Conservation (phyloP, 108 stramenopile species). For the Parietichytrium sp. region DNA sequence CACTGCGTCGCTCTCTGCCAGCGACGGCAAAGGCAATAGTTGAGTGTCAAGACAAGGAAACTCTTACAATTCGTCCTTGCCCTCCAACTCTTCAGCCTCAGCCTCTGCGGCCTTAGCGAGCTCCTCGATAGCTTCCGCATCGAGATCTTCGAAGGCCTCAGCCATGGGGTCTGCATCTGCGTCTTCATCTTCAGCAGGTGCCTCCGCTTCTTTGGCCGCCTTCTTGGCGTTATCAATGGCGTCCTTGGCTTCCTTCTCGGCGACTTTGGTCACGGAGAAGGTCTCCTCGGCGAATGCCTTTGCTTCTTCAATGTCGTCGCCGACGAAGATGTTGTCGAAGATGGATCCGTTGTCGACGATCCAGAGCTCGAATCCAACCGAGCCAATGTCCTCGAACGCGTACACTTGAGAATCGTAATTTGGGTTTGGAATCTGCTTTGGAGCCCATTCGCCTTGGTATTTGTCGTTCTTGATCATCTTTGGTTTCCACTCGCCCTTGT, state of each 20-base stretch:
- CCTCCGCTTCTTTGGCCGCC: constrained; percentile 48
- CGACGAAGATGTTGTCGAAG: constrained; percentile 98
- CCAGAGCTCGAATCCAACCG: constrained; percentile 99
- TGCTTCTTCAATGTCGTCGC: constrained; percentile 93
- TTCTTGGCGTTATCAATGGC: constrained; percentile 62
- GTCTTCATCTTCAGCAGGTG: constrained; percentile 52
- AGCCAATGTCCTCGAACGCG: constrained; percentile 56
- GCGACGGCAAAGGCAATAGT: too few species aligned
- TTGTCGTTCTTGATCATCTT: constrained; percentile 94
- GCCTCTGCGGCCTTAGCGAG: background rate
- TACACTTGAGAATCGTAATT: constrained; percentile 57
- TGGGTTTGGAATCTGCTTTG: constrained; percentile 61
- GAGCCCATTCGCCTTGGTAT: constrained; percentile 75
- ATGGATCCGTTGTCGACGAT: constrained; percentile 94
- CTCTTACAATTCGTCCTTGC: constrained; percentile 17
- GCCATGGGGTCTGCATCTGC: too few species aligned
- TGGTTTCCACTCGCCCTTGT: constrained; percentile 89
- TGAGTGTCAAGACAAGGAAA: too few species aligned
- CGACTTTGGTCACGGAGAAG: constrained; percentile 92
- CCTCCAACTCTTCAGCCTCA: constrained; percentile 17
- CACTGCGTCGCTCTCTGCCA: too few species aligned
- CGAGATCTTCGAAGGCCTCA: too few species aligned
- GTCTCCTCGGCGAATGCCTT: constrained; percentile 90
- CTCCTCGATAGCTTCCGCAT: too few species aligned
- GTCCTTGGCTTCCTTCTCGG: constrained; percentile 72